Evolutionary conservation across 2,329 filamentous ascomycete genomes (phyloP).

Genomic region (Amauroascus niger): DNA sequence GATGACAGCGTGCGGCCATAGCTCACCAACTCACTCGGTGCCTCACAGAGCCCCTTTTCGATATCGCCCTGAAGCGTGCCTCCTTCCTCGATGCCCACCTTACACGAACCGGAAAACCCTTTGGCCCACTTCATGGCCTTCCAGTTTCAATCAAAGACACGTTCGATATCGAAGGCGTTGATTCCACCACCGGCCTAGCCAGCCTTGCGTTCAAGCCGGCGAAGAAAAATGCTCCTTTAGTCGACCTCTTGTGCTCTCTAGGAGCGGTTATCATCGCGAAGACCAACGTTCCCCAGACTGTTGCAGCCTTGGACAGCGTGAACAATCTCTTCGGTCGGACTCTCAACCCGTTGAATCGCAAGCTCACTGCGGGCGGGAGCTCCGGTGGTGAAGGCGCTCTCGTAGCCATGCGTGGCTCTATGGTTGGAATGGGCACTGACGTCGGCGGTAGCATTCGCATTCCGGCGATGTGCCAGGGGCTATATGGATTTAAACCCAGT

Average conservation of each 20-base stretch:
- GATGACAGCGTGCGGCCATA: slow-evolving; percentile 29
- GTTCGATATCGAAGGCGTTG: slow-evolving; percentile 41
- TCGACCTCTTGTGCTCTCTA: slow-evolving; percentile 48
- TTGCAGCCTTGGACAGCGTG: slow-evolving; percentile 47
- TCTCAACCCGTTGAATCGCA: slow-evolving; percentile 53
- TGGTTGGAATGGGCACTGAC: slow-evolving; percentile 55
- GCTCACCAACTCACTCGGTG: slow-evolving; percentile 39
- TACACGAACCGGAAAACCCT: slow-evolving; percentile 30
- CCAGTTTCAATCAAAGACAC: slow-evolving; percentile 47
- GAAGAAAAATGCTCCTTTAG: slow-evolving; percentile 46
- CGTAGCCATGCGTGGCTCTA: slow-evolving; percentile 48
- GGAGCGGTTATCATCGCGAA: slow-evolving; percentile 62
- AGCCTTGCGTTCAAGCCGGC: slow-evolving; percentile 53
- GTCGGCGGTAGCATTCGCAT: slow-evolving; percentile 42
- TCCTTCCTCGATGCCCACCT: slow-evolving; percentile 41
- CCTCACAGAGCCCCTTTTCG: slow-evolving; percentile 45
- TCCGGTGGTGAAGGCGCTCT: slow-evolving; percentile 57
- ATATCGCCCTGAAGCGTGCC: slow-evolving; percentile 41
- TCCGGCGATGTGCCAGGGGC: slow-evolving; percentile 43
- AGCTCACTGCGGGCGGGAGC: slow-evolving; percentile 53
- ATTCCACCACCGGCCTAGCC: slow-evolving; percentile 49
- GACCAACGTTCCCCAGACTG: slow-evolving; percentile 56
- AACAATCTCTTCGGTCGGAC: slow-evolving; percentile 55
- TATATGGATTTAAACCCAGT: slow-evolving; percentile 45
- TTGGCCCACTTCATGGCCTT: slow-evolving; percentile 54